Conservation (phyloP, 2,329 filamentous ascomycete species). For the Fusarium torreyae region DNA sequence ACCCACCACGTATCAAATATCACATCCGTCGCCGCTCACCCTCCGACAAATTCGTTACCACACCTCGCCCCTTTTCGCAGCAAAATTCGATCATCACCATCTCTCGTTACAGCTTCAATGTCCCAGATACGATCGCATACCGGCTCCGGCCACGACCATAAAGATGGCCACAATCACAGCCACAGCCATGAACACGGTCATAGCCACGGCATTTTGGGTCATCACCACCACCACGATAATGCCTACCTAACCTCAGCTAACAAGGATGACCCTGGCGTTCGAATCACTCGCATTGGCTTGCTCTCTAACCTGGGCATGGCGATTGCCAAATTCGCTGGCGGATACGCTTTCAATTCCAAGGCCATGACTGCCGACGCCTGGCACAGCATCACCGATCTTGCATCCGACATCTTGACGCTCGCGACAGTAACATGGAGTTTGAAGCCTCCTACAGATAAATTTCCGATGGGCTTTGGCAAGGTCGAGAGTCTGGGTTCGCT, state of each 20-base stretch:
- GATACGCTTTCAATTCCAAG: conserved; percentile 95
- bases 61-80: conserved; percentile 44
- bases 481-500: conserved; percentile 96
- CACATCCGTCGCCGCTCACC: conserved; percentile 22
- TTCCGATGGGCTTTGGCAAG: conserved; percentile 95
- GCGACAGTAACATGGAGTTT: conserved; percentile 95
- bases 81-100: conserved; percentile 39
- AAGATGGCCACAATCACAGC: conserved; percentile 44
- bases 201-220: conserved; percentile 46
- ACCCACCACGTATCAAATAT: conserved; percentile 41
- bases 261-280: conserved; percentile 77
- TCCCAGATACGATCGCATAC: conserved; percentile 53
- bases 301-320: conserved; percentile 96
- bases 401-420: conserved; percentile 94
- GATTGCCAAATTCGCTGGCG: conserved; percentile 90
- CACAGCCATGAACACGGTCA: conserved; percentile 45
- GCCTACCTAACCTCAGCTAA: conserved; percentile 93
- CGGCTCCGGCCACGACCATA: conserved; percentile 43
- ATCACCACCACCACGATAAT: conserved; percentile 91
- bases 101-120: conserved; percentile 51
- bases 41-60: conserved; percentile 41
- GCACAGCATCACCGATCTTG: conserved; percentile 94
- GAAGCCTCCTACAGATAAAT: conserved; percentile 84
- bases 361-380: conserved; percentile 94
- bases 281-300: conserved; percentile 71